Evolutionary conservation across 495 filamentous ascomycete genomes (phyloP).

Genomic region (Lasiosphaeria miniovina): DNA sequence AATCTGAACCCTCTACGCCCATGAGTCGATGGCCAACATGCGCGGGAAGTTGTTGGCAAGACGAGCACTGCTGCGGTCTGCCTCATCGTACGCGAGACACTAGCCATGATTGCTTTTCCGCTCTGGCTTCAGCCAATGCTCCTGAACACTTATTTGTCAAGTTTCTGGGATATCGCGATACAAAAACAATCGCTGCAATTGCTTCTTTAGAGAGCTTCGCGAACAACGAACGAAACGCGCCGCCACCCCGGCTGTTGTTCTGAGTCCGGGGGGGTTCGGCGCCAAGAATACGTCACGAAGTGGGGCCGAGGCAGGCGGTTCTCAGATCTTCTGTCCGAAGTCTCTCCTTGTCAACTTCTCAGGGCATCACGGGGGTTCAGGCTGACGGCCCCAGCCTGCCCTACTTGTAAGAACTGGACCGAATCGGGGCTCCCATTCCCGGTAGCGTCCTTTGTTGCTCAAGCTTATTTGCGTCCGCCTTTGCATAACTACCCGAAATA

Average conservation of each 20-base stretch:
- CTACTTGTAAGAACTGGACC: too few relatives aligned
- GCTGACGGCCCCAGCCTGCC: too few relatives aligned
- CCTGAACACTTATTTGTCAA: background rate
- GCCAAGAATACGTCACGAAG: conserved; percentile 3
- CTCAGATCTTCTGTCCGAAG: background rate
- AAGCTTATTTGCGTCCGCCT: too few relatives aligned
- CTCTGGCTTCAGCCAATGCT: too few relatives aligned
- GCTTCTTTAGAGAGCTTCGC: background rate
- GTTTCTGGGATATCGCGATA: background rate
- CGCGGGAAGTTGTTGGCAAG: background rate
- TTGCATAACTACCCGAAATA: too few relatives aligned
- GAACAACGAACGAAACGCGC: background rate
- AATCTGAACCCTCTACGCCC: background rate
- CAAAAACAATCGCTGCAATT: background rate
- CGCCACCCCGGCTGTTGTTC: conserved; percentile 1
- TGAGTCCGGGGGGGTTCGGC: background rate
- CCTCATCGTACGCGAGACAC: conserved; percentile 12
- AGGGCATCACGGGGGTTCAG: too few relatives aligned
- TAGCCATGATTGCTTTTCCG: conserved; percentile 8
- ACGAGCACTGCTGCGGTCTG: conserved; percentile 9
- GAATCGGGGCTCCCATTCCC: too few relatives aligned
- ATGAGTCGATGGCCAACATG: background rate
- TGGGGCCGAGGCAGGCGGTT: background rate
- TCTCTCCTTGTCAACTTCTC: too few relatives aligned
- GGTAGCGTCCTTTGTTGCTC: too few relatives aligned